Evolutionary conservation across 2,329 filamentous ascomycete species (phyloP).

Genomic region (Fusarium musae): DNA sequence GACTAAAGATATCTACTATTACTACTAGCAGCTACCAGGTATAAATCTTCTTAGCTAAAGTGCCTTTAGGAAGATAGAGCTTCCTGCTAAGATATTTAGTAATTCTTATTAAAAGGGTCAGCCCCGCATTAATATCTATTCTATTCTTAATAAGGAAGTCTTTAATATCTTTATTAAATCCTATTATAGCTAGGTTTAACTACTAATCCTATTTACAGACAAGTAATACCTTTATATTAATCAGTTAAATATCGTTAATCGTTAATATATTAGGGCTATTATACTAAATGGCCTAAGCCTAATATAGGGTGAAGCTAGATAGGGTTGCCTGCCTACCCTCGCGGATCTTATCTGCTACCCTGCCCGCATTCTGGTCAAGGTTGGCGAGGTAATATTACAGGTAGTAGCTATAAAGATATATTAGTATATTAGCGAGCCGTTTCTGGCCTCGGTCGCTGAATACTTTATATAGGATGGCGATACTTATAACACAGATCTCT

Average conservation of each 20-base stretch:
- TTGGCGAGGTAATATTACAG: not conserved
- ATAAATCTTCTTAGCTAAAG: not conserved
- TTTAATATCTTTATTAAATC: not conserved
- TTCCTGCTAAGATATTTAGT: not conserved
- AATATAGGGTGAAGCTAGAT: not conserved
- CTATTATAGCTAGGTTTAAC: not conserved
- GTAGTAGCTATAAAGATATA: not conserved
- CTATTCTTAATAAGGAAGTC: not conserved
- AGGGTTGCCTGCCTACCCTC: rapidly evolving
- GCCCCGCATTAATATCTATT: not conserved
- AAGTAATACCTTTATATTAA: not conserved
- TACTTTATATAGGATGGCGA: too few species aligned
- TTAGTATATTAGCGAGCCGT: not conserved
- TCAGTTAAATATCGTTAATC: not conserved
- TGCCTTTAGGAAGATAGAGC: rapidly evolving
- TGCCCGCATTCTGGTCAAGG: not conserved
- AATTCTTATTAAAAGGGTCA: not conserved
- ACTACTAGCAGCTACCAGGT: too few species aligned
- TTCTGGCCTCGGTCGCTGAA: too few species aligned
- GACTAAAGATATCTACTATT: too few species aligned
- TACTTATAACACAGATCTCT: too few species aligned
- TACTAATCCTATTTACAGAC: not conserved
- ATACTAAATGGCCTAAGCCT: not conserved
- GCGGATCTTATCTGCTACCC: rapidly evolving
- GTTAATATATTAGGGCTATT: not conserved